phyloP scores from a whole-genome alignment of 306 rosid species.

The Castanea sativa region DNA sequence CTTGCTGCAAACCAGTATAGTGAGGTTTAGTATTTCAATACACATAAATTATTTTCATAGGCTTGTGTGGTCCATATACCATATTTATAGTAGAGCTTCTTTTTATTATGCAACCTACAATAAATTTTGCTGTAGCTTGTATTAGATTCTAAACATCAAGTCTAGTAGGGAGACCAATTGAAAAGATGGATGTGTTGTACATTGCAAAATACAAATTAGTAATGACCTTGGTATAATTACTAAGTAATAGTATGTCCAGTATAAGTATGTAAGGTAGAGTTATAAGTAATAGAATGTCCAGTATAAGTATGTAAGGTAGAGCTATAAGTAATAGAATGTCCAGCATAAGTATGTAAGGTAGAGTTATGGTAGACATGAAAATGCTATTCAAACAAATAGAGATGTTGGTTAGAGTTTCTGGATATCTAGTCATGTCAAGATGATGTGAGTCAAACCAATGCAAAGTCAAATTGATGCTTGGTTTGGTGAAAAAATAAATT shows the following conservation, averaged over 20 bases:
- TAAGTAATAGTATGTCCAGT: background rate
- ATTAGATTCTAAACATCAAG: background rate
- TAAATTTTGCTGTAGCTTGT: background rate
- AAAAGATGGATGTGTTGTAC: background rate
- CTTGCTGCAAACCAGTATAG: constrained; percentile 91
- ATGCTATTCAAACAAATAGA: background rate
- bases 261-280: background rate
- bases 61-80: constrained; percentile 2
- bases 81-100: background rate
- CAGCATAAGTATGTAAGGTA: background rate
- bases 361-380: background rate
- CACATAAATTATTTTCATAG: constrained; percentile 3
- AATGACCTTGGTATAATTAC: background rate
- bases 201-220: background rate
- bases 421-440: background rate
- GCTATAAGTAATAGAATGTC: background rate
- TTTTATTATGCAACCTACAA: background rate
- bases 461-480: background rate
- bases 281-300: background rate
- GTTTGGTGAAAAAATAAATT: background rate
- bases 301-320: background rate
- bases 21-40: constrained; percentile 55
- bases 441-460: background rate
- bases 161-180: background rate
- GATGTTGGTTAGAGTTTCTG: background rate